Percentiles rank a stretch among this genome's conserved stretches.
These are phyloP conservation scores for Globisporangium polare DNA, from an alignment of 352 stramenopile genomes.

Conservation along the genomic window DNA sequence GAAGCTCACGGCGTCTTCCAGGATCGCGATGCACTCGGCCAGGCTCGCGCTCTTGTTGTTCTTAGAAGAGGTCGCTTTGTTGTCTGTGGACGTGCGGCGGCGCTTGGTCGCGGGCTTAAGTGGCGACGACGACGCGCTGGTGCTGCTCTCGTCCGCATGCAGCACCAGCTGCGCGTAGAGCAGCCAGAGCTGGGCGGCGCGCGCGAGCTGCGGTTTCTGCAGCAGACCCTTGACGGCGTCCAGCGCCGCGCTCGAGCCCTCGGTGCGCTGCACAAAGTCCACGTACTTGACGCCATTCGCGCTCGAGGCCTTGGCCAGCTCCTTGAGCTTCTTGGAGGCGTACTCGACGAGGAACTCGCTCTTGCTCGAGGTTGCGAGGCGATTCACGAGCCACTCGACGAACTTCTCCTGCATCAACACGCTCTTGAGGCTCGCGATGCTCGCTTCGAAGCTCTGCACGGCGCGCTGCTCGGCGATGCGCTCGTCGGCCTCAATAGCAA, in stretches of 20 bases:
- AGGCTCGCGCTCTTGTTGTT: conserved; percentile 26
- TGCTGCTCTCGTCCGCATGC: conserved; percentile 25
- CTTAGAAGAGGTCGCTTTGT: conserved; percentile 16
- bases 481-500: conserved; percentile 30
- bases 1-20: conserved; percentile 36
- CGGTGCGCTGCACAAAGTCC: conserved; percentile 68
- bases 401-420: conserved; percentile 61
- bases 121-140: conserved; percentile 5
- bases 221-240: conserved; percentile 40
- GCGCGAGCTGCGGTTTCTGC: conserved; percentile 24
- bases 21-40: conserved; percentile 34
- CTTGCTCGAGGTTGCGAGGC: conserved; percentile 39
- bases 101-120: conserved; percentile 37
- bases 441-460: conserved; percentile 60
- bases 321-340: conserved; percentile 46
- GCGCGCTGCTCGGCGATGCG: conserved; percentile 39
- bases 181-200: conserved; percentile 52
- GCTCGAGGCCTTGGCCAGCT: conserved; percentile 28
- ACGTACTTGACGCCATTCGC: conserved; percentile 49
- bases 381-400: conserved; percentile 57
- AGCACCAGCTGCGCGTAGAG: conserved; percentile 72
- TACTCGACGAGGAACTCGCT: conserved; percentile 51
- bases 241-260: conserved; percentile 47
- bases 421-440: conserved; percentile 35
- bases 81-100: conserved; percentile 36